These are phyloP conservation scores for Neurospora sp. DNA, from an alignment of 495 filamentous ascomycete species.

Conservation along the genomic window DNA sequence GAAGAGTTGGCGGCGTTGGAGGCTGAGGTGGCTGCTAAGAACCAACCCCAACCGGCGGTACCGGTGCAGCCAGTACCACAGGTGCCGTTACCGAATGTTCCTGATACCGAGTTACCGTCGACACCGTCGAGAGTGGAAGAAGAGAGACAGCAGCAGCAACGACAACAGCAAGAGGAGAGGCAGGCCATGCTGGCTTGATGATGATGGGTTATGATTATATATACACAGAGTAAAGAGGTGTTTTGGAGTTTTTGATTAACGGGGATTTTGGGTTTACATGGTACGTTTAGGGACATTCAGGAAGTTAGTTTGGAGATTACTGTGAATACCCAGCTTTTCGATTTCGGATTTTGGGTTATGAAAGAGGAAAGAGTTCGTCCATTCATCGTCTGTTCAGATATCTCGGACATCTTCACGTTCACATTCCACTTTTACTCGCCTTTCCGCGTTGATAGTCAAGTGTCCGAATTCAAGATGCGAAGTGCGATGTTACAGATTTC, in stretches of 20 bases:
- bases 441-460: background rate
- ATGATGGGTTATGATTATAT: background rate
- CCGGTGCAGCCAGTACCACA: slow-evolving; percentile 1
- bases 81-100: slow-evolving; percentile 48
- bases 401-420: background rate
- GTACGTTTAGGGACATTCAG: background rate
- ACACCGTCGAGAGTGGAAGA: slow-evolving; percentile 17
- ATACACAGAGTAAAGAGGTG: background rate
- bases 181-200: slow-evolving; percentile 38
- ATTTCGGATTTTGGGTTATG: background rate
- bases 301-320: background rate
- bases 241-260: background rate
- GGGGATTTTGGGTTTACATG: background rate
- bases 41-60: background rate
- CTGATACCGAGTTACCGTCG: slow-evolving; percentile 33
- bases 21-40: slow-evolving; percentile 42
- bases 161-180: slow-evolving; percentile 20
- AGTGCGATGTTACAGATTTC: background rate
- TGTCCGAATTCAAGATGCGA: background rate
- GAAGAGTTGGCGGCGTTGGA: slow-evolving; percentile 81
- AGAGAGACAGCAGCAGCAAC: slow-evolving; percentile 17
- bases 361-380: background rate
- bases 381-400: background rate
- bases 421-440: background rate
- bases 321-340: background rate